Conservation (phyloP, 140 eudicot genomes). For the Erigeron philadelphicus region DNA sequence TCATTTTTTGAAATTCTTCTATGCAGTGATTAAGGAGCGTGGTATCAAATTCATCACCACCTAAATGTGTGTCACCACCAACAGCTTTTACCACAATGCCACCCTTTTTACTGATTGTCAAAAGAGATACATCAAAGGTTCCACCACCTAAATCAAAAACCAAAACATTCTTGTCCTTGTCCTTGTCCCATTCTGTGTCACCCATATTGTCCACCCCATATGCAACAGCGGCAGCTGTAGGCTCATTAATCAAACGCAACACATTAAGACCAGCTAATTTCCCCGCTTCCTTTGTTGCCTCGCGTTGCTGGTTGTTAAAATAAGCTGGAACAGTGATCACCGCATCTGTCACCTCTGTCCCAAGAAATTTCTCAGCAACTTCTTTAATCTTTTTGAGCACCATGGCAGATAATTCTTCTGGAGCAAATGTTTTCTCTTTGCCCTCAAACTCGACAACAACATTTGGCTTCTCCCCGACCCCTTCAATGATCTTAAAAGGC, state of each 20-base stretch:
- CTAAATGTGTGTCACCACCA: constrained; percentile 1
- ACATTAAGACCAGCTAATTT: background rate
- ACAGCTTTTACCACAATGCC: background rate
- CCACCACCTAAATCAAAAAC: constrained; percentile 3
- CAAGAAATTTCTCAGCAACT: background rate
- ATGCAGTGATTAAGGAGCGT: background rate
- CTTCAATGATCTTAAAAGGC: background rate
- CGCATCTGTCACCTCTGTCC: background rate
- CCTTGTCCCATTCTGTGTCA: background rate
- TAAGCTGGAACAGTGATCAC: constrained; percentile 7
- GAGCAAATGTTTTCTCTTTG: background rate
- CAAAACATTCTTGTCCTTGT: background rate
- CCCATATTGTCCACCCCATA: background rate
- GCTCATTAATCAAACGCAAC: background rate
- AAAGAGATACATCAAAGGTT: background rate
- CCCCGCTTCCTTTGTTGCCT: constrained; percentile 12
- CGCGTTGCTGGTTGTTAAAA: constrained; percentile 2
- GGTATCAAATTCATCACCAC: background rate
- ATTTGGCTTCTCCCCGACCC: background rate
- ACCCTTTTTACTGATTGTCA: constrained; percentile 4
- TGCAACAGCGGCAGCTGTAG: constrained; percentile 1
- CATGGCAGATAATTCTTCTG: background rate
- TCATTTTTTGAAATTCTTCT: background rate
- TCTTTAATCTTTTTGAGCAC: background rate
- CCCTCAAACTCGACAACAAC: background rate